Base-by-base conservation (phyloP, 805 yeast species). In the Hanseniaspora nectarophila region DNA sequence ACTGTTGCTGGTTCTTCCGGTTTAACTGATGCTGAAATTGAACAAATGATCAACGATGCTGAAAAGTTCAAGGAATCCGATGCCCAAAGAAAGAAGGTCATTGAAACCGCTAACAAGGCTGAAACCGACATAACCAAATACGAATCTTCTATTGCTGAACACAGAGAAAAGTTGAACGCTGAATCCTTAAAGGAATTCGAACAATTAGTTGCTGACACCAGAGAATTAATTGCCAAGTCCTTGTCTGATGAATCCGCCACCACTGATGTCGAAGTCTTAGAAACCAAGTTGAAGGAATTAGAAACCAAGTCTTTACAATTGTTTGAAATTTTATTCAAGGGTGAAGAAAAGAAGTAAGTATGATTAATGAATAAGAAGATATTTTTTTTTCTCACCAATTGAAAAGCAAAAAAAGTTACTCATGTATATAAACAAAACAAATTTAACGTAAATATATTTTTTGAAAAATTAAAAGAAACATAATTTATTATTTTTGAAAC, bases 1-100 rank as follows among this genome's bases (percentile, higher is more conserved):
- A 88, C 96, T 48, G 96, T 88, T 58, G 95, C 95, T 60, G 97
- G 95, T 60, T 85, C 95, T 54, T 85, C 95, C 44, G 97, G 96
- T 70, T 74, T 88, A 68, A 81, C 89, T 59, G 92, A 87, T 64
- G 67, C 83, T 55, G 96, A 88, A 74, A 84, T 88, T 66, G 95
- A 87, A 70, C 78, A 82, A 70, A 81, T 89, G 86, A 90, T 88
- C 56, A 79, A 75, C 70, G 95, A 85, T 62, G 94, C 96, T 63
- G 94, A 86, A 74, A 82, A 82, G 71, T 82, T 73, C 73, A 85
- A 87, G 63, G 88, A 85, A 68, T 78, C 85, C 61, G 97, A 88
- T 74, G 81, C 83, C 74, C 85, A 84, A 56, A 81, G 83, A 70
- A 83, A 82, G 68, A 87, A 81, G 72, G 72, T 88, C 54, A 81